phyloP scores from a whole-genome alignment of 192 early-diverging fungal genomes.

The Coemansia sp. region DNA sequence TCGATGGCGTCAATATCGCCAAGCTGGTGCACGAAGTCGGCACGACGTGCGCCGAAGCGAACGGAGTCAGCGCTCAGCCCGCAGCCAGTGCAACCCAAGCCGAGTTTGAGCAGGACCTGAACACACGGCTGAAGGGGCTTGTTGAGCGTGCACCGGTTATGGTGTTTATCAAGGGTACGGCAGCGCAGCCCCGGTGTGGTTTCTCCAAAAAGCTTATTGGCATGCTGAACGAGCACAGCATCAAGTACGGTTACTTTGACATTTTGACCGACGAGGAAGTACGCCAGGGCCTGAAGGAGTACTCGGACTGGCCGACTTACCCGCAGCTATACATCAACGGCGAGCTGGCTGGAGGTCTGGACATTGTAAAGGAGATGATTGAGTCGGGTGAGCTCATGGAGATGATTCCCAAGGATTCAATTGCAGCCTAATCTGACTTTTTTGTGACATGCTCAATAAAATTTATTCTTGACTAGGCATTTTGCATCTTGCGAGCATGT shows the following conservation, averaged over 20 bases:
- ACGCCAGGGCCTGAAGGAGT: slow-evolving; percentile 84
- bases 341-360: slow-evolving; percentile 89
- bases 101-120: slow-evolving; percentile 67
- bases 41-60: slow-evolving; percentile 20
- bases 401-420: slow-evolving; percentile 53
- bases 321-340: slow-evolving; percentile 92
- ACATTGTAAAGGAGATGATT: slow-evolving; percentile 92
- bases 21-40: slow-evolving; percentile 68
- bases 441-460: not conserved
- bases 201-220: slow-evolving; percentile 81
- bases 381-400: slow-evolving; percentile 67
- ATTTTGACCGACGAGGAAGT: slow-evolving; percentile 92
- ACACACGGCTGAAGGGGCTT: slow-evolving; percentile 68
- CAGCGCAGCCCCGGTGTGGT: slow-evolving; percentile 86
- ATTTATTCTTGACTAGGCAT: not conserved
- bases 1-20: slow-evolving; percentile 88
- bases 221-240: slow-evolving; percentile 65
- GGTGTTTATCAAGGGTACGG: slow-evolving; percentile 97
- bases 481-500: slow-evolving; percentile 62
- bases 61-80: slow-evolving; percentile 30
- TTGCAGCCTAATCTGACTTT: not conserved
- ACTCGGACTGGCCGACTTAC: slow-evolving; percentile 93
- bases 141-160: slow-evolving; percentile 73
- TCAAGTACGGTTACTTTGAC: slow-evolving; percentile 72
- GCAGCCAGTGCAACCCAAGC: slow-evolving; percentile 33